These are phyloP conservation scores for Chytridium lagenaria DNA, from an alignment of 371 early-diverging fungal species.

Conservation along the genomic window DNA sequence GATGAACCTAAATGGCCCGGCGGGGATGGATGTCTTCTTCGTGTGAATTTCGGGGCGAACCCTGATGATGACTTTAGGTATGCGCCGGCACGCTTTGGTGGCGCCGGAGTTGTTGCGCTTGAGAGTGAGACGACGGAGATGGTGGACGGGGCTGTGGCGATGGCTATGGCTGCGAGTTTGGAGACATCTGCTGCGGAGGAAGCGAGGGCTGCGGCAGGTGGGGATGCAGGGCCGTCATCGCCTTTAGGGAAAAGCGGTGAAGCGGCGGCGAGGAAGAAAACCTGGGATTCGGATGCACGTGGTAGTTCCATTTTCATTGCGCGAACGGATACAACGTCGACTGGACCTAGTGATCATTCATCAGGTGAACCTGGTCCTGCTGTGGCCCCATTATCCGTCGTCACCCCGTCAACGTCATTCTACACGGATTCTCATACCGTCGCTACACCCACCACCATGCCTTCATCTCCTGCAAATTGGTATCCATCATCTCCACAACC, in stretches of 20 bases:
- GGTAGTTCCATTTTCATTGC: neutral
- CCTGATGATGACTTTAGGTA: neutral
- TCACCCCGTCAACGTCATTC: neutral
- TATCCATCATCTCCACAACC: too few species aligned
- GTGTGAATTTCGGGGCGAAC: neutral
- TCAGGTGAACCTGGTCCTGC: neutral
- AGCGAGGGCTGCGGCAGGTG: neutral
- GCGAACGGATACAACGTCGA: neutral
- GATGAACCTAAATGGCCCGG: neutral
- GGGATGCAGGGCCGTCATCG: too few species aligned
- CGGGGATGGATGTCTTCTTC: neutral
- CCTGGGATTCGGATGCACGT: constrained; percentile 3
- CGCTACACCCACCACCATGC: too few species aligned
- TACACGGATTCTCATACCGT: neutral
- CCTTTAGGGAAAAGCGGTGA: neutral
- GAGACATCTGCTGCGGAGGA: neutral
- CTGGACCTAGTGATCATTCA: neutral
- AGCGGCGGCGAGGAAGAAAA: constrained; percentile 4
- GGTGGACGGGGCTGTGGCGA: neutral
- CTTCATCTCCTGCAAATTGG: too few species aligned
- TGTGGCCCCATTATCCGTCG: neutral
- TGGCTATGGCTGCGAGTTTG: neutral
- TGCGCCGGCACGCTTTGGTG: neutral
- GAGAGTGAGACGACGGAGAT: neutral
- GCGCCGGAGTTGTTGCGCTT: neutral